Percentiles rank a stretch among this genome's conserved stretches.
Evolutionary conservation across 176 grass and related monocot genomes (phyloP).

Genomic region (Rhynchospora breviuscula): DNA sequence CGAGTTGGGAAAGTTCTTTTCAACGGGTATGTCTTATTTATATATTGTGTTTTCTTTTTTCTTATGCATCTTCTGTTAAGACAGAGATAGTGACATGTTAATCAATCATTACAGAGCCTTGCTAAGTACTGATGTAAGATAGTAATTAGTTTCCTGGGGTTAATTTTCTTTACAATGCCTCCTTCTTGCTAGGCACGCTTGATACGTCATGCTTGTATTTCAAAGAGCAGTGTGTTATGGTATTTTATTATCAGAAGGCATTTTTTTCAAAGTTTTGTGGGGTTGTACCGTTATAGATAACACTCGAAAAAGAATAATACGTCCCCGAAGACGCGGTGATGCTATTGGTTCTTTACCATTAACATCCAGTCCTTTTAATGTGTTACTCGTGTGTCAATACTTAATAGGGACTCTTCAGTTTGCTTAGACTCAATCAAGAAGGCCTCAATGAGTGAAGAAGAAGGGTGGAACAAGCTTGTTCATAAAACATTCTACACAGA

Average conservation of each 20-base stretch:
- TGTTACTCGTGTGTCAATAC: neutral
- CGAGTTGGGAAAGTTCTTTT: constrained; percentile 36
- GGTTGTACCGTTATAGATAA: too few species aligned
- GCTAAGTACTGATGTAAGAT: too few species aligned
- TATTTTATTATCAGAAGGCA: too few species aligned
- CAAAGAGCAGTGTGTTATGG: too few species aligned
- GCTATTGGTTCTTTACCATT: neutral
- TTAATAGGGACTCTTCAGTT: constrained; percentile 9
- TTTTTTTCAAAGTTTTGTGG: too few species aligned
- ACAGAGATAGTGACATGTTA: too few species aligned
- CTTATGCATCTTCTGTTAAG: neutral
- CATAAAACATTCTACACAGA: constrained; percentile 19
- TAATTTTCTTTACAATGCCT: too few species aligned
- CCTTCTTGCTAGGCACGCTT: too few species aligned
- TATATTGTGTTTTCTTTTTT: neutral
- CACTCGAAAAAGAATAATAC: too few species aligned
- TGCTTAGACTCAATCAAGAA: constrained; percentile 16
- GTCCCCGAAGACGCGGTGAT: neutral
- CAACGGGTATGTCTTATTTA: constrained; percentile 6
- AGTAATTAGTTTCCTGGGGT: too few species aligned
- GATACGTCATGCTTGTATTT: too few species aligned
- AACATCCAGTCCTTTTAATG: neutral
- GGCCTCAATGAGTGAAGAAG: neutral
- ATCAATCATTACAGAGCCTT: too few species aligned
- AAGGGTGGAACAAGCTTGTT: neutral